A percentile compares a stretch with the other conserved stretches of the same genome.
phyloP scores from a whole-genome alignment of 805 yeast species.

The Candida odintsovae region DNA sequence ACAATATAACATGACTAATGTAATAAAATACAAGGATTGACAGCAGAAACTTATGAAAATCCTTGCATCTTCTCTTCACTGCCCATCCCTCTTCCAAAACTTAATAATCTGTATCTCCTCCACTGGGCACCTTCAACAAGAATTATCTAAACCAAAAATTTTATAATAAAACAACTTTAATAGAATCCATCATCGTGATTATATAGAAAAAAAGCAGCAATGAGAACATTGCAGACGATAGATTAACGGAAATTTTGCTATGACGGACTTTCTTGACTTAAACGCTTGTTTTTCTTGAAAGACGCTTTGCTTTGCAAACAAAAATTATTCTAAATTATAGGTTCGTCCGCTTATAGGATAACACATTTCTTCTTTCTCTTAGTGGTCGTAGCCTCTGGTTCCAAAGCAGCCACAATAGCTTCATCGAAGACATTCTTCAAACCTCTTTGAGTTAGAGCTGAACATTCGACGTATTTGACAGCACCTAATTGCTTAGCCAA shows the following conservation, averaged over 20 bases:
- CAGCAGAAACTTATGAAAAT: too few relatives aligned
- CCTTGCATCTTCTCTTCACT: not conserved
- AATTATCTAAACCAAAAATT: not conserved
- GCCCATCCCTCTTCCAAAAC: not conserved
- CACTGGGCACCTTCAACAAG: not conserved
- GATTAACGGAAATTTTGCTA: not conserved
- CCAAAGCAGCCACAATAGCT: conserved; percentile 96
- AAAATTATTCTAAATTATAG: not conserved
- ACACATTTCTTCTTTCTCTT: conserved; percentile 75
- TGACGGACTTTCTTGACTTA: not conserved
- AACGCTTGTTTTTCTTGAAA: too few relatives aligned
- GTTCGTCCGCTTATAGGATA: conserved; percentile 38
- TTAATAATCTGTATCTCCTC: not conserved
- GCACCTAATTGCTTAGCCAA: conserved; percentile 92
- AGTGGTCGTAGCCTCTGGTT: conserved; percentile 86
- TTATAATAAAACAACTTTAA: not conserved
- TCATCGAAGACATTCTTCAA: conserved; percentile 97
- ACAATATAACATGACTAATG: not conserved
- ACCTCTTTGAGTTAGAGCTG: conserved; percentile 95
- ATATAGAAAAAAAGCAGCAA: not conserved
- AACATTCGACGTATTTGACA: conserved; percentile 95
- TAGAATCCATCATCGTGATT: not conserved
- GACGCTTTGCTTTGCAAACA: too few relatives aligned
- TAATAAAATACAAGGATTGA: not conserved
- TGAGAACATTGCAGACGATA: not conserved